phyloP scores from a whole-genome alignment of 345 rosid genomes.

The Populus deltoides region DNA sequence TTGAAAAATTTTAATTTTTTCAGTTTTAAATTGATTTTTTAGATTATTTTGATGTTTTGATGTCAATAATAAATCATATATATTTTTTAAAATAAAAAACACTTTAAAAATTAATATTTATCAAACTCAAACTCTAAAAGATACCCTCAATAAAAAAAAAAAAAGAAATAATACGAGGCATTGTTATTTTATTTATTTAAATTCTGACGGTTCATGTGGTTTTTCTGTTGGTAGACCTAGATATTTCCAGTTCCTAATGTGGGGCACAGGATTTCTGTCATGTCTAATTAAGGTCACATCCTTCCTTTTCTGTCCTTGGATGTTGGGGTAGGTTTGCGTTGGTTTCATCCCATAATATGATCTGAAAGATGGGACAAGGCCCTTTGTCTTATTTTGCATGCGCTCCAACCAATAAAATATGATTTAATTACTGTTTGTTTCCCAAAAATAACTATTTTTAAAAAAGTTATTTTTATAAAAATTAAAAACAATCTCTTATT shows the following conservation, averaged over 20 bases:
- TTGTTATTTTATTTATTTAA: too few relatives aligned
- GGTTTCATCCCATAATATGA: background rate
- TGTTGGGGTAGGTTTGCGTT: background rate
- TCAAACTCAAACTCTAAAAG: fast-evolving
- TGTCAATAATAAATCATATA: too few relatives aligned
- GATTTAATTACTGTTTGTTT: too few relatives aligned
- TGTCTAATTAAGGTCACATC: background rate
- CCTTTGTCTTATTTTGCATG: background rate
- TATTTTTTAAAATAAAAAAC: too few relatives aligned
- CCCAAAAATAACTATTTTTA: too few relatives aligned
- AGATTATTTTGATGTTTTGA: fast-evolving
- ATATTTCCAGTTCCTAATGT: background rate
- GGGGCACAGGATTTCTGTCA: background rate
- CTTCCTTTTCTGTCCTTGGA: background rate
- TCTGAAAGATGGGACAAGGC: background rate
- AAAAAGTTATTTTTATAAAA: too few relatives aligned
- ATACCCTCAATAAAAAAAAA: too few relatives aligned
- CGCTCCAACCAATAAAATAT: too few relatives aligned
- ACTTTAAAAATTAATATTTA: too few relatives aligned
- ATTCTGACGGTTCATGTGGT: background rate
- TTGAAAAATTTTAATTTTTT: too few relatives aligned
- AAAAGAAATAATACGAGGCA: background rate
- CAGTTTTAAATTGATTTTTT: too few relatives aligned
- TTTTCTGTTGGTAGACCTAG: background rate
- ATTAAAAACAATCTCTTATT: too few relatives aligned